phyloP scores from a whole-genome alignment of 163 green algal species.

The Picocystis sp. region DNA sequence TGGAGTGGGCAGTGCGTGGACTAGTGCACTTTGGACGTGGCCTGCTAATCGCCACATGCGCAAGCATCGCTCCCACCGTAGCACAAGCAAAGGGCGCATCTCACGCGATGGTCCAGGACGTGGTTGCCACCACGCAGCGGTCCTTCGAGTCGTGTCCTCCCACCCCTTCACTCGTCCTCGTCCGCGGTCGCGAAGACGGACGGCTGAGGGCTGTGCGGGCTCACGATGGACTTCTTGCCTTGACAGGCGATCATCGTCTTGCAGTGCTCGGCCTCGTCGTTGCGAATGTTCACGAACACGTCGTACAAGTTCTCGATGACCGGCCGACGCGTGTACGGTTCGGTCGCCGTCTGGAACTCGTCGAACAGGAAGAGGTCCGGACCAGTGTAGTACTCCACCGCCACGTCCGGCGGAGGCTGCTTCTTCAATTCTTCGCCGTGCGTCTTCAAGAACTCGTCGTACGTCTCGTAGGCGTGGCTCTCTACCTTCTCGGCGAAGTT shows the following conservation, averaged over 20 bases:
- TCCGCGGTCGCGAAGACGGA: no score
- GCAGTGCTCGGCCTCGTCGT: conserved; percentile 83
- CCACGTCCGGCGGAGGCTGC: conserved; percentile 67
- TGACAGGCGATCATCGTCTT: conserved; percentile 83
- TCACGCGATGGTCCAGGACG: no score
- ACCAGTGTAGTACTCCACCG: conserved; percentile 71
- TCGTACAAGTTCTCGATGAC: conserved; percentile 64
- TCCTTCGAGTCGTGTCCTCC: no score
- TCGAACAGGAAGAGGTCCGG: conserved; percentile 57
- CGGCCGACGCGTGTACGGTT: conserved; percentile 21
- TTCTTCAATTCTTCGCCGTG: conserved; percentile 61
- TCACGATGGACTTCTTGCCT: neutral
- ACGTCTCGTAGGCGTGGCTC: conserved; percentile 28
- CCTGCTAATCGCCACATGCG: no score
- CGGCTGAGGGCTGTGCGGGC: no score
- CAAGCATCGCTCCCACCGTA: no score
- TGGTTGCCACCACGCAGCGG: no score
- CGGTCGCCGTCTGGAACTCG: conserved; percentile 58
- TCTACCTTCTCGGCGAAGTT: conserved; percentile 81
- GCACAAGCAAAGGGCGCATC: no score
- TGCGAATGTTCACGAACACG: conserved; percentile 77
- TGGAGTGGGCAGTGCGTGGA: no score
- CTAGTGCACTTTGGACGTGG: no score
- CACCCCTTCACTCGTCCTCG: no score
- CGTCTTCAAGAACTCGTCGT: conserved; percentile 59